Conservation (phyloP, 306 rosid species). For the Crotalaria pallida region DNA sequence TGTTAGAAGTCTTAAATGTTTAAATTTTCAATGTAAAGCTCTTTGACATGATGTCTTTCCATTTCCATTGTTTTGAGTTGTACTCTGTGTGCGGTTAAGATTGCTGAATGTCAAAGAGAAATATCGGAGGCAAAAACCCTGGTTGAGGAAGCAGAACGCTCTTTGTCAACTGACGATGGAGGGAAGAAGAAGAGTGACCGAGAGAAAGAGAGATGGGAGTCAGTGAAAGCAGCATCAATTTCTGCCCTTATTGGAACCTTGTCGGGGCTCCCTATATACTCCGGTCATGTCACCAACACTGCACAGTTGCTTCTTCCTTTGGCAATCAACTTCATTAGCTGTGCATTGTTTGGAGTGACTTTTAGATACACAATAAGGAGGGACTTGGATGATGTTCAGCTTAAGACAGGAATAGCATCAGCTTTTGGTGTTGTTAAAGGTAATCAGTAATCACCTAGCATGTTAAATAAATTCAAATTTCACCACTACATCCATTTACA, state of each 20-base stretch:
- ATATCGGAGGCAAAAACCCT: constrained; percentile 63
- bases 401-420: constrained; percentile 76
- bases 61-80: background rate
- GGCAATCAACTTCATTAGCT: constrained; percentile 56
- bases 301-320: constrained; percentile 57
- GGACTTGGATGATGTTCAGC: constrained; percentile 69
- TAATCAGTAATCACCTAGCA: constrained; percentile 17
- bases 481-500: background rate
- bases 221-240: constrained; percentile 63
- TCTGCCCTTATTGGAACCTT: constrained; percentile 68
- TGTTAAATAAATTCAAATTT: background rate
- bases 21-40: too few species aligned
- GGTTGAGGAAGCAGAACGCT: constrained; percentile 71
- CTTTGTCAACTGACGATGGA: constrained; percentile 33
- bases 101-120: constrained; percentile 77
- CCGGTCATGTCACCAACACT: constrained; percentile 40
- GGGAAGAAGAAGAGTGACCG: constrained; percentile 29
- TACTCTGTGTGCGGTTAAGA: constrained; percentile 29
- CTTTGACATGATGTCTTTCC: background rate
- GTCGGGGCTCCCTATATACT: constrained; percentile 60
- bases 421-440: constrained; percentile 93
- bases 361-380: constrained; percentile 68
- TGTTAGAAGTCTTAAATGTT: too few species aligned
- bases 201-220: constrained; percentile 66
- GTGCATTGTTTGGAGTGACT: constrained; percentile 76